These are phyloP conservation scores for Aspergillus sp. DNA, from an alignment of 2,329 filamentous ascomycete species.

Conservation along the genomic window DNA sequence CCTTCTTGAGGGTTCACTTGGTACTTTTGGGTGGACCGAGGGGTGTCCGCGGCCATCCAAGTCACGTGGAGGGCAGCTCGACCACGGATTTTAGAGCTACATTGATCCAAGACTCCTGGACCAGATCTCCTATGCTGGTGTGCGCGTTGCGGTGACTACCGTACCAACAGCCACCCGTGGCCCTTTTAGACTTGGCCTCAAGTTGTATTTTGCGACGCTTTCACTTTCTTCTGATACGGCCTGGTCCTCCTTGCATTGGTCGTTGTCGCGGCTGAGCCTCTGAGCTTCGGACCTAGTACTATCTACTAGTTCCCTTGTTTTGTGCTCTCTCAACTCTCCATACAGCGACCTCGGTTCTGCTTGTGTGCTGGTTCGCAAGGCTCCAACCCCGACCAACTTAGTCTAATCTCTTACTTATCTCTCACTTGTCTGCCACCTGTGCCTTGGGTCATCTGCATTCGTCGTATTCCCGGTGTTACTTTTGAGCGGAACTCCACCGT, in stretches of 20 bases:
- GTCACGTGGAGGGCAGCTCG: slow-evolving; percentile 27
- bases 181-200: neutral
- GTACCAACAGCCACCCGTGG: slow-evolving; percentile 2
- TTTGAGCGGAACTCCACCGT: too few relatives aligned
- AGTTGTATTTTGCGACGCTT: neutral
- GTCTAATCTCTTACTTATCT: neutral
- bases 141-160: slow-evolving; percentile 14
- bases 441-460: neutral
- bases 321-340: neutral
- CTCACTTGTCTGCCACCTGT: neutral
- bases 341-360: neutral
- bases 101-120: slow-evolving; percentile 23
- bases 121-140: slow-evolving; percentile 18
- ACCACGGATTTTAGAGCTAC: slow-evolving; percentile 26
- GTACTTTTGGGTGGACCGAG: neutral
- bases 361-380: neutral
- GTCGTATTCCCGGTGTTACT: neutral
- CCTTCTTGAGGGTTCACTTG: neutral
- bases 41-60: slow-evolving; percentile 3
- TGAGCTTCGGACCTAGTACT: slow-evolving; percentile 12
- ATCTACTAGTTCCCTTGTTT: slow-evolving; percentile 15
- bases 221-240: slow-evolving; percentile 3
- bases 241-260: slow-evolving; percentile 7
- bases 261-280: slow-evolving; percentile 3
- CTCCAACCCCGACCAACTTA: neutral